A percentile compares a stretch with the other conserved stretches of the same genome.
Evolutionary conservation across 148 eudicot genomes (phyloP).

Genomic region (Drosera capensis): DNA sequence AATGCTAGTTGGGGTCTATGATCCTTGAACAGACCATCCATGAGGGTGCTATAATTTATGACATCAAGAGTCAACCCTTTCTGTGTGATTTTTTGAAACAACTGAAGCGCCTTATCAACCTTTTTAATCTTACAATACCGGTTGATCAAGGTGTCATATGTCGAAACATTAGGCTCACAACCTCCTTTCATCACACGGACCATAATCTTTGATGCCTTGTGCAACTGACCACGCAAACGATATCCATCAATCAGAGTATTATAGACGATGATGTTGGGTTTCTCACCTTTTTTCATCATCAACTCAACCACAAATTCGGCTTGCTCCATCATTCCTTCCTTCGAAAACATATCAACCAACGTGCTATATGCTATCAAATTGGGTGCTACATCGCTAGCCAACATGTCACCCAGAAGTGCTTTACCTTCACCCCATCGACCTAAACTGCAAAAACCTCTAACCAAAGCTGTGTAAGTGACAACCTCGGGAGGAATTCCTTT

Average conservation of each 20-base stretch:
- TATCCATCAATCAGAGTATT: conserved; percentile 5
- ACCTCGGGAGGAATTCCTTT: conserved; percentile 3
- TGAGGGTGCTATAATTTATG: conserved; percentile 4
- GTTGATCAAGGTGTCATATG: conserved; percentile 5
- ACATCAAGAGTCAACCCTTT: conserved; percentile 7
- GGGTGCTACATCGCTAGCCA: neutral
- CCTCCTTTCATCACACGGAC: neutral
- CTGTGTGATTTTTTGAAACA: conserved; percentile 1
- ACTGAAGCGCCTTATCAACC: conserved; percentile 4
- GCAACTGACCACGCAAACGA: conserved; percentile 7
- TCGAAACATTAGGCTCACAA: neutral
- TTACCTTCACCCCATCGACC: conserved; percentile 1
- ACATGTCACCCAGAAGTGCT: conserved; percentile 1
- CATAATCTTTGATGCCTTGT: conserved; percentile 1
- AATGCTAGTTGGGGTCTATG: conserved; percentile 3
- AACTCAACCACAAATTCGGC: conserved; percentile 1
- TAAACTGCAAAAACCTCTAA: conserved; percentile 3
- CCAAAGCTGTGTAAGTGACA: conserved; percentile 2
- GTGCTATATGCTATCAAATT: neutral
- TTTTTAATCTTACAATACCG: conserved; percentile 5
- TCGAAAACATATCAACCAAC: conserved; percentile 4
- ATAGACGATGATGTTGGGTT: conserved; percentile 3
- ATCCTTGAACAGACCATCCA: conserved; percentile 5
- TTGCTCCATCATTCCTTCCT: conserved; percentile 7
- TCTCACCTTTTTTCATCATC: conserved; percentile 3